phyloP scores from a whole-genome alignment of 2,329 filamentous ascomycete species.

The Coniella vitis region DNA sequence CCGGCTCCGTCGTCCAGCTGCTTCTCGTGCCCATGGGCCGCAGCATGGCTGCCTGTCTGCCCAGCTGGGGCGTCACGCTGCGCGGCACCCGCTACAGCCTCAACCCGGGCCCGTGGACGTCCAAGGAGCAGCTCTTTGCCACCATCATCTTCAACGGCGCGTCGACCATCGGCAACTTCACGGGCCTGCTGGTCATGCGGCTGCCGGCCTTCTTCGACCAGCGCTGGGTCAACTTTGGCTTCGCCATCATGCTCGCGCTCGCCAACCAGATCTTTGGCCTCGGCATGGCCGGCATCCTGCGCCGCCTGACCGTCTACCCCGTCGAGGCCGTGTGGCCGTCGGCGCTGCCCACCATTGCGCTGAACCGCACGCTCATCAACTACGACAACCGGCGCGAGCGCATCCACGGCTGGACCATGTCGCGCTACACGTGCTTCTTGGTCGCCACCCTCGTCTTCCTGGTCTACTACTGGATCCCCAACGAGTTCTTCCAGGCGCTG shows the following conservation, averaged over 20 bases:
- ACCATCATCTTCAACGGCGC: conserved; percentile 20
- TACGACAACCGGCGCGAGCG: conserved; percentile 6
- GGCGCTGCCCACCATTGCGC: conserved; percentile 27
- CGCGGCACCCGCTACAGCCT: conserved; percentile 5
- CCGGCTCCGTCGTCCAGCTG: conserved; percentile 10
- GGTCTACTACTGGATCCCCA: conserved; percentile 10
- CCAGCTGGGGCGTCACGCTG: conserved; percentile 5
- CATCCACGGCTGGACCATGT: conserved; percentile 10
- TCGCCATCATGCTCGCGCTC: conserved; percentile 25
- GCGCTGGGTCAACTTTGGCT: conserved; percentile 25
- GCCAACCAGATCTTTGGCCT: conserved; percentile 28
- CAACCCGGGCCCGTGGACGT: conserved; percentile 12
- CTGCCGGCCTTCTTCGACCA: conserved; percentile 28
- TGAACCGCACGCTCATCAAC: conserved; percentile 27
- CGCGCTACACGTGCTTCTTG: conserved; percentile 10
- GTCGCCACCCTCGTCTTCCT: background rate
- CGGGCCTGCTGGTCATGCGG: conserved; percentile 23
- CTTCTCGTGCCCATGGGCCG: conserved; percentile 11
- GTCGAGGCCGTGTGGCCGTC: conserved; percentile 28
- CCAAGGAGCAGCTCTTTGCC: conserved; percentile 12
- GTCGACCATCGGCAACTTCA: conserved; percentile 22
- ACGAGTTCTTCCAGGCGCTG: conserved; percentile 2
- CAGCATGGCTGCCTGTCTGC: conserved; percentile 2
- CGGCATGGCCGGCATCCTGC: conserved; percentile 27
- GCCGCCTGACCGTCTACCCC: conserved; percentile 30